Percentiles rank a stretch among this genome's conserved stretches.
phyloP scores from a whole-genome alignment of 148 eudicot genomes.

The Nepenthes gracilis region DNA sequence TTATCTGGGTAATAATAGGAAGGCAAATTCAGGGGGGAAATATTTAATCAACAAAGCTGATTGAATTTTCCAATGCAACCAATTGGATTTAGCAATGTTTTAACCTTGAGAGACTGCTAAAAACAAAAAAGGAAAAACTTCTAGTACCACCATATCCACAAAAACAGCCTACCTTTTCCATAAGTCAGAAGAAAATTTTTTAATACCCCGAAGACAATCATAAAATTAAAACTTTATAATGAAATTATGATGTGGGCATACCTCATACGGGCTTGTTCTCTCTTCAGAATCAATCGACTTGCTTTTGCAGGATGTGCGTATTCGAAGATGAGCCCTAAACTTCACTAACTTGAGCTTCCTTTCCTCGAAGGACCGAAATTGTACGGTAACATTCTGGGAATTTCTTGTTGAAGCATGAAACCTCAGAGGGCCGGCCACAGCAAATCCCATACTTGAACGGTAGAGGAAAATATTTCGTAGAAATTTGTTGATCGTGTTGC shows the following conservation, averaged over 20 bases:
- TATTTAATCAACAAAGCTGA: too few relatives aligned
- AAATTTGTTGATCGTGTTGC: background rate
- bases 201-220: background rate
- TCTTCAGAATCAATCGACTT: constrained; percentile 40
- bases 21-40: too few relatives aligned
- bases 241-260: constrained; percentile 11
- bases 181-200: too few relatives aligned
- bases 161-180: background rate
- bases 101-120: background rate
- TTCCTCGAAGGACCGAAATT: constrained; percentile 4
- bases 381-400: background rate
- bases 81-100: background rate
- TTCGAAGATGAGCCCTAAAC: constrained; percentile 8
- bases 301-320: constrained; percentile 13
- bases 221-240: background rate
- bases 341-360: constrained; percentile 12
- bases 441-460: constrained; percentile 15
- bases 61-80: background rate
- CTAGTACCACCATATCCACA: too few relatives aligned
- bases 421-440: constrained; percentile 11
- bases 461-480: background rate
- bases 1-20: too few relatives aligned
- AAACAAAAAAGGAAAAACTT: too few relatives aligned
- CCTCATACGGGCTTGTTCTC: constrained; percentile 80
- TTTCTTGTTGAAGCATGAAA: constrained; percentile 6